Percentiles rank a stretch among this genome's conserved stretches.
Evolutionary conservation across 768 basidiomycete species (phyloP).

Genomic region (Russula abietina): DNA sequence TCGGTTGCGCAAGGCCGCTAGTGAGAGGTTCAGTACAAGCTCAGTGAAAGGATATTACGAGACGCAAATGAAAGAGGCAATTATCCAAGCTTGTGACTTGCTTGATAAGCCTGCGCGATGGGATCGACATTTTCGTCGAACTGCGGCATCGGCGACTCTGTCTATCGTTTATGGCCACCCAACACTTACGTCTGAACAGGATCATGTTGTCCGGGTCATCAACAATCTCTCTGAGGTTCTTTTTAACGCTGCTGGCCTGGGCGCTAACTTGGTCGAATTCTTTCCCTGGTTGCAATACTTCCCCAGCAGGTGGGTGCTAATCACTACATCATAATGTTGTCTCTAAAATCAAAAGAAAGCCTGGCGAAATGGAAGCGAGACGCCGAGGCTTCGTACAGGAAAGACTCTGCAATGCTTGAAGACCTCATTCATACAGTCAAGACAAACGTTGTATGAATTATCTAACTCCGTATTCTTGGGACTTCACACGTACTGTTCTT

Average conservation of each 20-base stretch:
- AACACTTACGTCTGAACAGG: background rate
- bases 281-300: background rate
- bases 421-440: background rate
- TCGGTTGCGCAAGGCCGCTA: background rate
- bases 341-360: background rate
- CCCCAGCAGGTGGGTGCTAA: background rate
- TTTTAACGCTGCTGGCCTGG: no score
- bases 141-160: background rate
- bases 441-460: background rate
- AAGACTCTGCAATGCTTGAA: background rate
- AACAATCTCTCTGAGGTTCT: background rate
- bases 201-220: background rate
- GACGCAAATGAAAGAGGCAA: background rate
- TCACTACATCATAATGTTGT: background rate
- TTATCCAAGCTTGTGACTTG: background rate
- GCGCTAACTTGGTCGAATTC: background rate
- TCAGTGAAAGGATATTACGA: background rate
- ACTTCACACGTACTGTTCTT: background rate
- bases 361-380: background rate
- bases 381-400: background rate
- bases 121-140: background rate
- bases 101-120: background rate
- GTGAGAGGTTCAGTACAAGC: background rate
- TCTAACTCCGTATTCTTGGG: background rate
- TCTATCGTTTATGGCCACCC: background rate